A percentile compares a stretch with the other conserved stretches of the same genome.
These are phyloP conservation scores for Kingdonia uniflora DNA, from an alignment of 164 flowering plant species.

Conservation along the genomic window DNA sequence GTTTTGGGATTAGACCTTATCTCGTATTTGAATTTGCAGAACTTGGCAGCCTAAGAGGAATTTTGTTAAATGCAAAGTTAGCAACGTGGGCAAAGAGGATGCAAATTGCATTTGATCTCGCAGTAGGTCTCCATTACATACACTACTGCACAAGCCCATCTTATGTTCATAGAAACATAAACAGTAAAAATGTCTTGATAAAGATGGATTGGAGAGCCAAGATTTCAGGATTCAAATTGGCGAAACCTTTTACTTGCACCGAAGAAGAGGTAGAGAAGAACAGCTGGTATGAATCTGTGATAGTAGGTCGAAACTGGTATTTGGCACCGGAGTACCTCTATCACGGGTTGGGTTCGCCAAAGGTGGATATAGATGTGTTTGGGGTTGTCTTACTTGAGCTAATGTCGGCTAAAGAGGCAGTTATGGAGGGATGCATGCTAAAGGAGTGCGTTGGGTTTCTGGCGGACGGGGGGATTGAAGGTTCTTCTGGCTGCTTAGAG, in stretches of 20 bases:
- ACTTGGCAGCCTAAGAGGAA: constrained; percentile 44
- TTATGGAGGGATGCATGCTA: constrained; percentile 13
- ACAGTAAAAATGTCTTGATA: constrained; percentile 33
- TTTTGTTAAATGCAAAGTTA: constrained; percentile 20
- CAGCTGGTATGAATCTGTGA: constrained; percentile 16
- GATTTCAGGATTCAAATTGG: constrained; percentile 31
- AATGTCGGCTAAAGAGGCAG: constrained; percentile 37
- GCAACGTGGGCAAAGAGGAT: constrained; percentile 34
- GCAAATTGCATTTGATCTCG: constrained; percentile 52
- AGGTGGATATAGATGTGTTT: constrained; percentile 50
- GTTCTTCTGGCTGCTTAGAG: constrained; percentile 32
- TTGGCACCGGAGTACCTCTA: constrained; percentile 40
- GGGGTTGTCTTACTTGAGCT: constrained; percentile 63
- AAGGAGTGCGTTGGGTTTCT: constrained; percentile 24
- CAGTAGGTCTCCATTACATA: constrained; percentile 52
- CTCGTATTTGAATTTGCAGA: constrained; percentile 43
- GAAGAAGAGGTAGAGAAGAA: constrained; percentile 4
- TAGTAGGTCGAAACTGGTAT: constrained; percentile 26
- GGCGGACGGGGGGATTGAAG: constrained; percentile 20
- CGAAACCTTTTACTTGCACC: constrained; percentile 14
- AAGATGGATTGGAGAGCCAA: constrained; percentile 51
- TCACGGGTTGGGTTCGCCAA: constrained; percentile 26
- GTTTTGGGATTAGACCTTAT: constrained; percentile 32
- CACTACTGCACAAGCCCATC: constrained; percentile 51
- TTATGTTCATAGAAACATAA: constrained; percentile 36